Base-by-base conservation (phyloP, 1,284 basidiomycete genomes). In the Cryptococcus jaspeensis region DNA sequence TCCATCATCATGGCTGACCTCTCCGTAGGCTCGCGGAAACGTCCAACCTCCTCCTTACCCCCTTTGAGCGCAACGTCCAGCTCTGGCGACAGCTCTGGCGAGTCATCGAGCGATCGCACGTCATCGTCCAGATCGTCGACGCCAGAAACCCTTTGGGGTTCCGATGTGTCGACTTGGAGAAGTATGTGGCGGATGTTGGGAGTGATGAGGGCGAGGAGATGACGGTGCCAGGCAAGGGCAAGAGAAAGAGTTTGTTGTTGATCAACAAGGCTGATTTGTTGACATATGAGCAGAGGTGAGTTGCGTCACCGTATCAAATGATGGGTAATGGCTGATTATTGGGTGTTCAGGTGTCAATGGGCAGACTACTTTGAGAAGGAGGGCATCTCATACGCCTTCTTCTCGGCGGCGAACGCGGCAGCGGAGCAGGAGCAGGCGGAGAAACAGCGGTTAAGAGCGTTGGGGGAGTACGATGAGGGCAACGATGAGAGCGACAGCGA, bases 211-310 rank as follows among this genome's bases (percentile, higher is more conserved):
- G 87, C 7, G 88, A 89, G 71, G 81, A 83, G 5, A 88, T 87
- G 5, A 88, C 87, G 2, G 69, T 76, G 2, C 70, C 74, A 0
- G 89, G 89, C 0, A 85, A 82, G 65, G 87, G 87, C 11, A 77
- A 78, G 71, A 81, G 94, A 67, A 84, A 81, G 71, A 90, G 83
- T 67, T 78, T 99, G 66, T 78, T 99, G 41, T 82, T 99, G 53
- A 90, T 99, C 76, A 99, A 99, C 78, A 99, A 99, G 78, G 86
- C 95, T 3, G 96, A 99, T 80, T 78, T 99, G 50, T 79, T 99
- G 61, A 96, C 92, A 15, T 81, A 84, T 7, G 83, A 87, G 56
- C 96, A 99, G 80, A 85, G 95, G 88, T 89, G 64, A 59, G 81
- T 66, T 8, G 13, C 32, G 7, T 47, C 9, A 20, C 5, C 18